Evolutionary conservation across 2,329 filamentous ascomycete genomes (phyloP).

Genomic region (Ceratocystis alfenasii): DNA sequence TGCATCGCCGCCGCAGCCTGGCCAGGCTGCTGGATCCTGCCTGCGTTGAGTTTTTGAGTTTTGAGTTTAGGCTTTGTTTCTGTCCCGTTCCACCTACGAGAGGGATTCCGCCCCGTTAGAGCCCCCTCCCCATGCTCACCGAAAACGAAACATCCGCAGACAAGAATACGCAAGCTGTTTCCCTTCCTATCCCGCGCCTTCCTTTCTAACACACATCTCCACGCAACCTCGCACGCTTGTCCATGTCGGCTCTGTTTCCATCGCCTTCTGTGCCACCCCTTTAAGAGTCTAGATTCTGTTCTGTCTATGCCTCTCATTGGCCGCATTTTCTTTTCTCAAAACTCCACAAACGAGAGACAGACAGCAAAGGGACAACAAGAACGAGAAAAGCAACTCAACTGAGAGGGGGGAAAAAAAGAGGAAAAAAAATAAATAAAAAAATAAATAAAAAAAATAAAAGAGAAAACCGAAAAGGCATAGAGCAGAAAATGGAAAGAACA

Average conservation of each 20-base stretch:
- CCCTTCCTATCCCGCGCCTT: slow-evolving; percentile 5
- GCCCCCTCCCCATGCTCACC: background rate
- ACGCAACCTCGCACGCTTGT: background rate
- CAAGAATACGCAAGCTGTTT: background rate
- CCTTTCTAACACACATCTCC: no score
- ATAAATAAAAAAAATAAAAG: background rate
- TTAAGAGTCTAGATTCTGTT: slow-evolving; percentile 3
- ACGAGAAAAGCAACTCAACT: background rate
- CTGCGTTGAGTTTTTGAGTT: background rate
- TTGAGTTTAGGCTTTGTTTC: slow-evolving; percentile 7
- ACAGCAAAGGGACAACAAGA: background rate
- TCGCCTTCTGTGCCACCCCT: background rate
- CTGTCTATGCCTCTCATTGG: background rate
- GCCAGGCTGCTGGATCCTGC: background rate
- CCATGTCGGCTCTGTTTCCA: slow-evolving; percentile 1
- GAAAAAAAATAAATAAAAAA: no score
- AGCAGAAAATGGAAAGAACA: background rate
- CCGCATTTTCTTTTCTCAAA: slow-evolving; percentile 6
- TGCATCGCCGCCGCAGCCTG: background rate
- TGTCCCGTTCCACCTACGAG: background rate
- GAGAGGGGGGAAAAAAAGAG: no score
- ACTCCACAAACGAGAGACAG: background rate
- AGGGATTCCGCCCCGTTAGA: background rate
- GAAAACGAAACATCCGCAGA: background rate
- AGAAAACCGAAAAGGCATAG: background rate